Base-by-base conservation (phyloP, 192 early-diverging fungal genomes). In the Polychytrium aggregatum region DNA sequence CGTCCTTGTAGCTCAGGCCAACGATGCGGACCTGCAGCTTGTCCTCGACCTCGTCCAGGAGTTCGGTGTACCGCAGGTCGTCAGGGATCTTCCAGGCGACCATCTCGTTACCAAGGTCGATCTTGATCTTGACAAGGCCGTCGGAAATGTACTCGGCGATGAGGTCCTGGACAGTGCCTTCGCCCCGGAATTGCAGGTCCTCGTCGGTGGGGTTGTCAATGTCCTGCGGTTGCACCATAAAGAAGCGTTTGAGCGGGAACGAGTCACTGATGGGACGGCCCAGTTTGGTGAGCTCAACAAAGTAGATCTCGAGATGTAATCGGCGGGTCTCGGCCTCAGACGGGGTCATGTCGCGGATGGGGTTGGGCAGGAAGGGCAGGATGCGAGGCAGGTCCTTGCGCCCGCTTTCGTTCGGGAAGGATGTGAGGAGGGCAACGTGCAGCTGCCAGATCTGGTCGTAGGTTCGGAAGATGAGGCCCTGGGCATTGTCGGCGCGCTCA, bases 371-470 rank as follows among this genome's bases (percentile, higher is more conserved):
- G 33, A 67, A 62, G 4, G 64, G 64, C 21, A 67, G 57, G 0
- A 38, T 17, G 7, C 64, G 64, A 18, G 57, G 59, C 20, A 22
- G 31, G 45, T 30, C 30, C 3, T 13, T 8, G 13, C 64, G 58
- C 29, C 70, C 70, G 37, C 41, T 18, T 45, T 72, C 63, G 11
- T 44, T 43, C 9, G 60, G 55, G 52, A 63, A 72, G 33, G 57
- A 55, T 28, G 26, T 64, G 27, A 72, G 53, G 13, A 72, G 51
- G n/a, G 62, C 27, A 10, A 72, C 57, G 18, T 72, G 70, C 14
- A 68, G 52, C 2, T 51, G 34, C 53, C 46, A 63, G 48, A 72
- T 59, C 45, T 72, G 65, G 41, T 72, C 66, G 31, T 41, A 59
- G 13, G 52, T 53, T 18, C 70, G 44, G 37, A 55, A 44, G 6